Evolutionary conservation across 106 monocot genomes (phyloP), one percentile per base, ranked within the genome.

Genomic region (Posidonia australis): DNA sequence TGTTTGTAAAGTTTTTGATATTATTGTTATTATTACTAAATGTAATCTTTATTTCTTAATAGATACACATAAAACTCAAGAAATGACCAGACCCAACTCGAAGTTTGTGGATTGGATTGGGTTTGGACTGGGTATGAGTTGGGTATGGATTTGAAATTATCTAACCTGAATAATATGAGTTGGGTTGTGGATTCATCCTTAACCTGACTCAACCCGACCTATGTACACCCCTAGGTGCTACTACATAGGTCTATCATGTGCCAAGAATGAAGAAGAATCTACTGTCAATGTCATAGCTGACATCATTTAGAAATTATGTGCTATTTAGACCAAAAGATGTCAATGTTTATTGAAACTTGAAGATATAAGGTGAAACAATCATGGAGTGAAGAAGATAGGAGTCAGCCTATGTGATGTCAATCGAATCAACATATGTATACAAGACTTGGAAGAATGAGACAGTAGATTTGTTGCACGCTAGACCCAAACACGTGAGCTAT

Each of bases 351-450:
- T 43, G 21, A 1, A 51, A 23, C 13, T 19, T 48, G 23, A 51
- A 62, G 43, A n/a, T n/a, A n/a, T 5, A 24, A 27, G 24, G 44
- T 20, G 44, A 29, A 10, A 16, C 45, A 29, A 68, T 54, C 0
- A 68, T 68, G 54, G 9, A 55, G 51, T 54, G 51, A 9, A 16
- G 16, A 11, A 44, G 22, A 13, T 0, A 67, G 5, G 52, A 62
- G 28, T 67, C 45, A 10, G 46, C 68, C 54, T 75, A 75, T 63
- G 68, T 63, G 0, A 61, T 68, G 54, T 62, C 52, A 14, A 24
- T 2, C 0, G 14, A 63, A 54, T 60, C 53, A 52, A 0, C 46
- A 44, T 67, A 62, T 23, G 13, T 63, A 46, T 13, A 63, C 14
- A 58, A 68, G 10, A 54, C 57, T 17, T n/a, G 20, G 13, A 54